These are phyloP conservation scores for Aspergillus alliaceus DNA, from an alignment of 2,329 filamentous ascomycete species.

Conservation along the genomic window DNA sequence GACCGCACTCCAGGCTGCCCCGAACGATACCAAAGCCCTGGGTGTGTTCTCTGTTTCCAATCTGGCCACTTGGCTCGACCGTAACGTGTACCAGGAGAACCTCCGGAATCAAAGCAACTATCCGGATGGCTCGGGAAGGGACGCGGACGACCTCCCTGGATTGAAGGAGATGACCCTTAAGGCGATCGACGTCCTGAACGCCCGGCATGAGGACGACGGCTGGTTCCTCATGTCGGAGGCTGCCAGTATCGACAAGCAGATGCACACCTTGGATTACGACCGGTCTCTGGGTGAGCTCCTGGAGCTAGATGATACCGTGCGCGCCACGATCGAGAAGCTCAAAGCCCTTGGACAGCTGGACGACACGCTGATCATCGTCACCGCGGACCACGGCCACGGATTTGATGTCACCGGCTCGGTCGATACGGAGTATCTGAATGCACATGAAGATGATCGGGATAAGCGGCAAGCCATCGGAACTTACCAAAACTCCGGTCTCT, in stretches of 20 bases:
- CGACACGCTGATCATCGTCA: constrained; percentile 76
- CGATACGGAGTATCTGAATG: constrained; percentile 73
- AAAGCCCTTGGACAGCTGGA: constrained; percentile 65
- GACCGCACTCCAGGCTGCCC: constrained; percentile 62
- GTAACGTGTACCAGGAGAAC: constrained; percentile 76
- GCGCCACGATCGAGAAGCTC: constrained; percentile 71
- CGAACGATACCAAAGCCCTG: constrained; percentile 64
- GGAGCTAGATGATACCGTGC: constrained; percentile 80
- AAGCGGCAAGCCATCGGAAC: constrained; percentile 75
- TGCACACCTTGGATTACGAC: constrained; percentile 84
- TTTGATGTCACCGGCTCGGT: constrained; percentile 84
- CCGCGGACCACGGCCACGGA: constrained; percentile 85
- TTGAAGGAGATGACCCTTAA: constrained; percentile 90
- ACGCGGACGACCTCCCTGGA: constrained; percentile 74
- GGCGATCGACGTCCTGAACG: constrained; percentile 75
- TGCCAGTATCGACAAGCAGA: constrained; percentile 85
- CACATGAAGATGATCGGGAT: constrained; percentile 64
- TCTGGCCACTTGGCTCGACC: constrained; percentile 82
- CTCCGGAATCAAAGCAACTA: constrained; percentile 65
- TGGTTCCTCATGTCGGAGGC: constrained; percentile 89
- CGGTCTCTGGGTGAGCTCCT: constrained; percentile 80
- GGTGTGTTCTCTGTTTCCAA: constrained; percentile 75
- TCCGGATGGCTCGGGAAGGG: constrained; percentile 62
- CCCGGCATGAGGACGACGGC: constrained; percentile 64
- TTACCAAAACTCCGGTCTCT: constrained; percentile 72